Evolutionary conservation across 805 yeast genomes (phyloP).

Genomic region (Metschnikowia proteae): DNA sequence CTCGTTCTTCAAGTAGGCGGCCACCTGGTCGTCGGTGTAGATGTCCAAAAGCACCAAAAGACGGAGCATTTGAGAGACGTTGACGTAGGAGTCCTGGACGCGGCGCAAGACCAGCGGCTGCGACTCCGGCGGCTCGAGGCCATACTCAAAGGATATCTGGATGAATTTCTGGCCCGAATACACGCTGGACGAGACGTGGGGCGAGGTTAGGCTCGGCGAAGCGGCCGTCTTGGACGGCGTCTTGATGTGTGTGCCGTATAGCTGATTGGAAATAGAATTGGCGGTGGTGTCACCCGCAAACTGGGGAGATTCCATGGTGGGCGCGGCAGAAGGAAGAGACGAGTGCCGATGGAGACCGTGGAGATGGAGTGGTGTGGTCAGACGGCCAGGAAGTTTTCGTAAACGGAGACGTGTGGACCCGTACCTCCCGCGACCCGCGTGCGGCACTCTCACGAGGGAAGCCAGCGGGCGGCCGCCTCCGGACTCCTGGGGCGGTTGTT

Average conservation of each 20-base stretch:
- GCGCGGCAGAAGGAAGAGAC: not conserved
- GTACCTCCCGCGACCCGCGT: conserved; percentile 7
- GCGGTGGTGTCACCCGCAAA: conserved; percentile 41
- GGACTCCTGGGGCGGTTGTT: no score
- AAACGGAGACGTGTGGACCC: conserved; percentile 15
- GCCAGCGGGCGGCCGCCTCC: no score
- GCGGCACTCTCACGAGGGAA: not conserved
- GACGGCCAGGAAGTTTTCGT: conserved; percentile 4
- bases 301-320: conserved; percentile 40
- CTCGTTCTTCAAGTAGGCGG: conserved; percentile 31
- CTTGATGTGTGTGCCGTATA: conserved; percentile 34
- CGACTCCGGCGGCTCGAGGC: not conserved
- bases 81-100: conserved; percentile 41
- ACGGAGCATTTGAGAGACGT: conserved; percentile 35
- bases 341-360: not conserved
- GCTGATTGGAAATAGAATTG: conserved; percentile 33
- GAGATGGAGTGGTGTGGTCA: not conserved
- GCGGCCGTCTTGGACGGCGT: conserved; percentile 9
- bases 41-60: conserved; percentile 29
- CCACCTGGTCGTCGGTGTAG: conserved; percentile 25
- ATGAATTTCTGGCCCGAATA: conserved; percentile 37
- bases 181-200: conserved; percentile 21
- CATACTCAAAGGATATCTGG: conserved; percentile 25
- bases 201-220: conserved; percentile 3
- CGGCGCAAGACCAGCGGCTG: conserved; percentile 30